Percentiles rank a stretch among this genome's conserved stretches.
Evolutionary conservation across 108 stramenopile genomes (phyloP).

Genomic region (Pseudonitzschia multiseries): DNA sequence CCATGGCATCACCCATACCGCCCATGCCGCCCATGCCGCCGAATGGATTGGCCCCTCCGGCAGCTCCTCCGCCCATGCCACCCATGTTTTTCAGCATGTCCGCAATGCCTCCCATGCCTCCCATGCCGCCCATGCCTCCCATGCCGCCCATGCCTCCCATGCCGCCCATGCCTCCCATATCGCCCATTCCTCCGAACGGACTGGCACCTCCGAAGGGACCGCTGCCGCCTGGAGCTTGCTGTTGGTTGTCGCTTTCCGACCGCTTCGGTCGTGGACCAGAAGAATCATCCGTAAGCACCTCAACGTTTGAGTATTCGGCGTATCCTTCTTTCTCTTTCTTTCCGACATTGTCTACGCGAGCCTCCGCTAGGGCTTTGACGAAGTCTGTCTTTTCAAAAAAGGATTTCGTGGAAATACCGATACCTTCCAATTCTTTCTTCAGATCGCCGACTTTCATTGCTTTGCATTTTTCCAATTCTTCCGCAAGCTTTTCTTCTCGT

Average conservation of each 20-base stretch:
- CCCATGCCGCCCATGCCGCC: constrained; percentile 35
- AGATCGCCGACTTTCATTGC: constrained; percentile 62
- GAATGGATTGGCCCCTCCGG: constrained; percentile 31
- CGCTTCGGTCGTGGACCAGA: constrained; percentile 27
- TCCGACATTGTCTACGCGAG: constrained; percentile 55
- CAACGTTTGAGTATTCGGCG: constrained; percentile 73
- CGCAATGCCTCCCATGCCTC: constrained; percentile 62
- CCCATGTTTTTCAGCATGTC: constrained; percentile 82
- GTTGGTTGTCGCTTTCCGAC: neutral
- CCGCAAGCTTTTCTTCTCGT: constrained; percentile 48
- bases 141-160: constrained; percentile 62
- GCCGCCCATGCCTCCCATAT: constrained; percentile 56
- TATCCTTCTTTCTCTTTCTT: constrained; percentile 55
- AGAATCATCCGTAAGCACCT: constrained; percentile 61
- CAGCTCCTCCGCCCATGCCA: constrained; percentile 36
- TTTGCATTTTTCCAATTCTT: constrained; percentile 66
- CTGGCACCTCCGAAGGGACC: constrained; percentile 52
- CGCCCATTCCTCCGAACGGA: constrained; percentile 29
- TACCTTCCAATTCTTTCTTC: constrained; percentile 64
- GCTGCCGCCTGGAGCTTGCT: constrained; percentile 24
- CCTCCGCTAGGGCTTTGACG: constrained; percentile 63
- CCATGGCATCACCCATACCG: constrained; percentile 52
- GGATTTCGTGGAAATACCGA: constrained; percentile 64
- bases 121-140: constrained; percentile 58
- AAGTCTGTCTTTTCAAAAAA: constrained; percentile 86